Base-by-base conservation (phyloP, 2,329 filamentous ascomycete genomes). In the Ophiostoma australiae region DNA sequence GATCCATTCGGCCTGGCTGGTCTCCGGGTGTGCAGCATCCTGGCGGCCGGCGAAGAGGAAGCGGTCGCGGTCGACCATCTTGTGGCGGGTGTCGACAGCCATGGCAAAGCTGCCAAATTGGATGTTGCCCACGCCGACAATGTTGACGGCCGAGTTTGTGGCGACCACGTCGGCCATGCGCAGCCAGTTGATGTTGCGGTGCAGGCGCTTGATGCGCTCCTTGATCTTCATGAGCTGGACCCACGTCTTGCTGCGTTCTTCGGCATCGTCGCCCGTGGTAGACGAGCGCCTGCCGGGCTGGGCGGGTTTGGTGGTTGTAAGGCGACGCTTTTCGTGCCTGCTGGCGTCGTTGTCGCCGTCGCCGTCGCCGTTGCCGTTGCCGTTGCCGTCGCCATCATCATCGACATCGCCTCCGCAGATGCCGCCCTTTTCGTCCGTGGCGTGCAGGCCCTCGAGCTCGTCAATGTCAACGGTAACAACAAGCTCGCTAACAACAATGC, bases 1-100 rank as follows among this genome's bases (percentile, higher is more conserved):
- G 74, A 96, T 94, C 94, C 96, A 99, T 82, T 99, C 96, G 1
- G 94, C 94, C 55, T 95, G 93, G 67, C 87, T 85, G 75, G 91
- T 89, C 68, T 88, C 77, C 17, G 41, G 41, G 44, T 79, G 80
- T 41, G 79, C 79, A 35, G 85, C 84, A 63, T 84, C 84, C 74
- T 87, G 84, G 74, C 89, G 89, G 79, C 90, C 86, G 77, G 93
- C 92, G 75, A 94, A 90, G 80, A 97, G 97, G 76, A 97, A 90
- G 65, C 93, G 91, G 72, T 92, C 93, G 70, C 93, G 88, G 77
- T 97, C 94, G 39, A 97, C 92, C 80, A 94, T 94, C 81, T 97
- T 96, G 73, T 89, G 89, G 75, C 96, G 85, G 7, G 95, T 98
- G 78, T 99, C 94, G 70, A 99, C 91, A 5, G 92, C 91, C 72